Conservation (phyloP, 2,329 filamentous ascomycete genomes). For the Fusarium tricinctum region DNA sequence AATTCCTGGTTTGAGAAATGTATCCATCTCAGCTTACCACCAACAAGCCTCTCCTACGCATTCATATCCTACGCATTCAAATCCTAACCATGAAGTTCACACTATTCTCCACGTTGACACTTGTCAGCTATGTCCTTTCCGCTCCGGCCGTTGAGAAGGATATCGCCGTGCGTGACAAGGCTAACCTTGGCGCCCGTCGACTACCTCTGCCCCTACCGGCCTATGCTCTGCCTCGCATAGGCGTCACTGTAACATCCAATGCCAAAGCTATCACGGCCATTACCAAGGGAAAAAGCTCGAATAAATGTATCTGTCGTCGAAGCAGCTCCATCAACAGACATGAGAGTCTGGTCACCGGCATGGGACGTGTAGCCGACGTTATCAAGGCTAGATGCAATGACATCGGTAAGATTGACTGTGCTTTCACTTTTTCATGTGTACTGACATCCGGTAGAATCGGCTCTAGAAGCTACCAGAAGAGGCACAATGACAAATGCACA, state of each 20-base stretch:
- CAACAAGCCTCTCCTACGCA: background rate
- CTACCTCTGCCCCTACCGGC: background rate
- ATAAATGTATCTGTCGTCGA: background rate
- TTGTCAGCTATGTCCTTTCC: slow-evolving; percentile 6
- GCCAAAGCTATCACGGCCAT: no score
- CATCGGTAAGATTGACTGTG: slow-evolving; percentile 2
- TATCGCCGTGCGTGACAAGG: background rate
- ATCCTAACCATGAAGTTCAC: slow-evolving; percentile 28
- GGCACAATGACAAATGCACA: background rate
- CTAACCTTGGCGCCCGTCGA: background rate
- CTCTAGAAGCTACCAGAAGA: background rate
- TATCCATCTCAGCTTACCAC: background rate
- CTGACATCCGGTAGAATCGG: background rate
- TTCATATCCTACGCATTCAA: background rate
- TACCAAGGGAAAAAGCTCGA: no score
- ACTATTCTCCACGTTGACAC: background rate
- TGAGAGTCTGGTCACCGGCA: background rate
- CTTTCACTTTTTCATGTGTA: rapidly evolving
- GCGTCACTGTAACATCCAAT: rapidly evolving
- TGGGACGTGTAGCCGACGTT: background rate
- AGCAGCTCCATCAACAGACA: background rate
- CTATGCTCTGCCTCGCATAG: background rate
- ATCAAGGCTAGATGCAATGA: background rate
- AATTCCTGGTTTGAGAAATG: background rate
- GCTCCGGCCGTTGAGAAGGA: background rate